phyloP scores from a whole-genome alignment of 2,329 filamentous ascomycete species.

The Fusarium sp. region DNA sequence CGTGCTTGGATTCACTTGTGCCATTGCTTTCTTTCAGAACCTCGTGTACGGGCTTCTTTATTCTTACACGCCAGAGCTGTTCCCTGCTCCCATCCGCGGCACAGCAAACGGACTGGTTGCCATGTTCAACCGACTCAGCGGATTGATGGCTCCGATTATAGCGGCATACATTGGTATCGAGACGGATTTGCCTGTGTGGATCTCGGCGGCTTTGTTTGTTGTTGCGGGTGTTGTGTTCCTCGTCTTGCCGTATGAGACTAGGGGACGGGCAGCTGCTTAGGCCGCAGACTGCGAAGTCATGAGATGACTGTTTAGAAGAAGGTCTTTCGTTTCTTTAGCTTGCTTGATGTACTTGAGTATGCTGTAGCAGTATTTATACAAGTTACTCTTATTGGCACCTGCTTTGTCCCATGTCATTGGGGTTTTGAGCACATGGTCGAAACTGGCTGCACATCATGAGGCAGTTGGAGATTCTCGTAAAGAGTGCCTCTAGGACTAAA shows the following conservation, averaged over 20 bases:
- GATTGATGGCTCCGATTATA: constrained; percentile 60
- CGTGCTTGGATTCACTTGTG: constrained; percentile 41
- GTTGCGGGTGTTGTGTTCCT: constrained; percentile 59
- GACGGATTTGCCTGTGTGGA: constrained; percentile 60
- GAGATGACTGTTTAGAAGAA: too few relatives aligned
- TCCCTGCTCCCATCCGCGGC: constrained; percentile 68
- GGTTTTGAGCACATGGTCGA: too few relatives aligned
- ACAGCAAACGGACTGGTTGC: constrained; percentile 66
- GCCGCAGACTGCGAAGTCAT: background rate
- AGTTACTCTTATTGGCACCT: too few relatives aligned
- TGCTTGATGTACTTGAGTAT: too few relatives aligned
- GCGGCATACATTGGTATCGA: constrained; percentile 59
- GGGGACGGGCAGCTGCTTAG: constrained; percentile 43
- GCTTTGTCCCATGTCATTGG: too few relatives aligned
- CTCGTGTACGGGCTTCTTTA: constrained; percentile 38
- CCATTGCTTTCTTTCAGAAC: constrained; percentile 46
- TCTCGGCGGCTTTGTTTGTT: constrained; percentile 61
- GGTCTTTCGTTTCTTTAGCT: too few relatives aligned
- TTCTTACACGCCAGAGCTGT: constrained; percentile 53
- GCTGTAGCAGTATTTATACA: too few relatives aligned
- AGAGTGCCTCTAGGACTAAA: too few relatives aligned
- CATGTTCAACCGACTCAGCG: constrained; percentile 55
- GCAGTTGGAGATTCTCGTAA: too few relatives aligned
- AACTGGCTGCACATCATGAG: too few relatives aligned
- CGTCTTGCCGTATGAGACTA: constrained; percentile 61